These are phyloP conservation scores for Aureobasidium namibiae DNA, from an alignment of 2,329 filamentous ascomycete species.

Conservation along the genomic window DNA sequence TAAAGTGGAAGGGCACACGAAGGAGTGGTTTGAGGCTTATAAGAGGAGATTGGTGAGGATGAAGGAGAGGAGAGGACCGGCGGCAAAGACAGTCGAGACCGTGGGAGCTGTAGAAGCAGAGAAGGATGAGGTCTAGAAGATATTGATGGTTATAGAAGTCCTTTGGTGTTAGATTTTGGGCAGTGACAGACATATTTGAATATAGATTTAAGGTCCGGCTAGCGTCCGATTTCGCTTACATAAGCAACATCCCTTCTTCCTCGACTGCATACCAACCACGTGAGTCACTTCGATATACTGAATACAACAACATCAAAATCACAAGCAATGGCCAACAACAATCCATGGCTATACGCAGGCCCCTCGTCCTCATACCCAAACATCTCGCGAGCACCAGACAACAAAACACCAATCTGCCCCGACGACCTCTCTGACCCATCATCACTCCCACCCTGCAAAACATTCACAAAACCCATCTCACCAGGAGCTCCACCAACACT, in stretches of 20 bases:
- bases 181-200: too few relatives aligned
- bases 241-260: neutral
- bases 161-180: too few relatives aligned
- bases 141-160: too few relatives aligned
- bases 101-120: neutral
- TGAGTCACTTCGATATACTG: neutral
- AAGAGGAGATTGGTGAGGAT: conserved; percentile 25
- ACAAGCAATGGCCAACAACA: neutral
- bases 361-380: conserved; percentile 48
- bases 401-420: conserved; percentile 32
- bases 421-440: neutral
- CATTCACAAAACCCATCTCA: conserved; percentile 36
- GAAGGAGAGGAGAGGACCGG: conserved; percentile 17
- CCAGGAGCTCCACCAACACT: neutral
- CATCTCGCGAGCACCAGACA: conserved; percentile 36
- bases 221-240: neutral
- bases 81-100: neutral
- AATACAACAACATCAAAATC: neutral
- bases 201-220: neutral
- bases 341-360: conserved; percentile 49
- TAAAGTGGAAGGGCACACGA: conserved; percentile 28
- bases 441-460: conserved; percentile 39
- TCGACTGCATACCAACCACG: neutral
- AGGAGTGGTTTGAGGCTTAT: conserved; percentile 29
- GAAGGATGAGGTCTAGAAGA: too few relatives aligned